A percentile compares a stretch with the other conserved stretches of the same genome.
phyloP scores from a whole-genome alignment of 1,139 yeast genomes.

The Yamadazyma buinensis region DNA sequence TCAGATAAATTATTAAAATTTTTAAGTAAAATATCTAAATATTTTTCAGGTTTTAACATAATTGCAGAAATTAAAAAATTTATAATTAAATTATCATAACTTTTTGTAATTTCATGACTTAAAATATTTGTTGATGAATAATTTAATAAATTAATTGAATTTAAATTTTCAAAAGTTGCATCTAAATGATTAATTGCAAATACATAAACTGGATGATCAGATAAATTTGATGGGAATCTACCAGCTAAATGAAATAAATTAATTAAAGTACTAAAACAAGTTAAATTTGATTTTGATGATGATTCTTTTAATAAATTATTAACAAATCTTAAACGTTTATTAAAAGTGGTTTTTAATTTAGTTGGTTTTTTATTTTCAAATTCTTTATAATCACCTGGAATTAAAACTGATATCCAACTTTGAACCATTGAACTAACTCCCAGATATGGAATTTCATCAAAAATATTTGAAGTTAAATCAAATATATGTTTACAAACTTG shows the following conservation, averaged over 20 bases:
- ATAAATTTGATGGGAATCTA: conserved; percentile 21
- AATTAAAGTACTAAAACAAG: conserved; percentile 40
- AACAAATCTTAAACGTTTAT: conserved; percentile 35
- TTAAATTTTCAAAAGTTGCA: conserved; percentile 28
- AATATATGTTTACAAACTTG: conserved; percentile 27
- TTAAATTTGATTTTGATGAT: conserved; percentile 32
- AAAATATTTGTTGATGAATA: conserved; percentile 15
- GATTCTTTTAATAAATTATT: conserved; percentile 32
- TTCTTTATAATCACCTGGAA: conserved; percentile 37
- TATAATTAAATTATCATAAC: conserved; percentile 25
- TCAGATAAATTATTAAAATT: conserved; percentile 23
- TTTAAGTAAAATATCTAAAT: conserved; percentile 22
- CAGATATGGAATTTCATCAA: conserved; percentile 26
- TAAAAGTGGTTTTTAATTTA: conserved; percentile 31
- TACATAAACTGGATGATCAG: conserved; percentile 37
- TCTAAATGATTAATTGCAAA: conserved; percentile 43
- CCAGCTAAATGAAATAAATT: conserved; percentile 44
- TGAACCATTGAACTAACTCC: conserved; percentile 26
- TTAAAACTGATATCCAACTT: conserved; percentile 33
- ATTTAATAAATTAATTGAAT: conserved; percentile 11
- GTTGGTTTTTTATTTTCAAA: conserved; percentile 25
- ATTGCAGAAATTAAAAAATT: conserved; percentile 43
- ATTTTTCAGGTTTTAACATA: conserved; percentile 35
- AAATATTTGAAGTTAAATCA: conserved; percentile 28
- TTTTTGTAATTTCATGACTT: conserved; percentile 9